Evolutionary conservation across 495 filamentous ascomycete genomes (phyloP).

Genomic region (Aspergillus sparsus): DNA sequence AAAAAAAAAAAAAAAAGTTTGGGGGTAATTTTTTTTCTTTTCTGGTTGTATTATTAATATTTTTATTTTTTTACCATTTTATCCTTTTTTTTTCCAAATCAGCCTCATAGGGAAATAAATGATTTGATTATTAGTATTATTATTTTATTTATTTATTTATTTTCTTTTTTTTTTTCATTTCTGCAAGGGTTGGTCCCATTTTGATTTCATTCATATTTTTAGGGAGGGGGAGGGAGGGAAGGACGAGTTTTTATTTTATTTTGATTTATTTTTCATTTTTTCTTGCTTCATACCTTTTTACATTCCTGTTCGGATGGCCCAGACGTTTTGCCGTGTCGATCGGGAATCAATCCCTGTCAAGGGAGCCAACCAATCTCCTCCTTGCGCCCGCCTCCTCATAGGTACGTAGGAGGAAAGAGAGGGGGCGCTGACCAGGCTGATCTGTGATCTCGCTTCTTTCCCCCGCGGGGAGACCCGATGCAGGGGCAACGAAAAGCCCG

Average conservation of each 20-base stretch:
- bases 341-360: constrained; percentile 26
- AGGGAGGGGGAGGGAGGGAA: too few species aligned
- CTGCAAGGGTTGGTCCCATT: background rate
- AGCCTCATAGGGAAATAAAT: too few species aligned
- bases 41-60: background rate
- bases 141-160: background rate
- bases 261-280: background rate
- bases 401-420: constrained; percentile 2
- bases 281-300: background rate
- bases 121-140: background rate
- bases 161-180: background rate
- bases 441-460: constrained; percentile 14
- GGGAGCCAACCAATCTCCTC: constrained; percentile 16
- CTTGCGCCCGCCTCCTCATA: background rate
- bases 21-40: background rate
- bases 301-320: constrained; percentile 4
- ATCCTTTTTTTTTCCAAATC: background rate
- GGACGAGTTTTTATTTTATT: background rate
- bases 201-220: background rate
- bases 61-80: background rate
- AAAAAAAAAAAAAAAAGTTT: background rate
- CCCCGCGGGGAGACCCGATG: constrained; percentile 29
- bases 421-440: constrained; percentile 5
- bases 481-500: constrained; percentile 10
- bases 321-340: constrained; percentile 25